Evolutionary conservation across 306 rosid genomes (phyloP), one percentile per base, ranked within the genome.

Genomic region (barrel medic (Medicago truncatula)): DNA sequence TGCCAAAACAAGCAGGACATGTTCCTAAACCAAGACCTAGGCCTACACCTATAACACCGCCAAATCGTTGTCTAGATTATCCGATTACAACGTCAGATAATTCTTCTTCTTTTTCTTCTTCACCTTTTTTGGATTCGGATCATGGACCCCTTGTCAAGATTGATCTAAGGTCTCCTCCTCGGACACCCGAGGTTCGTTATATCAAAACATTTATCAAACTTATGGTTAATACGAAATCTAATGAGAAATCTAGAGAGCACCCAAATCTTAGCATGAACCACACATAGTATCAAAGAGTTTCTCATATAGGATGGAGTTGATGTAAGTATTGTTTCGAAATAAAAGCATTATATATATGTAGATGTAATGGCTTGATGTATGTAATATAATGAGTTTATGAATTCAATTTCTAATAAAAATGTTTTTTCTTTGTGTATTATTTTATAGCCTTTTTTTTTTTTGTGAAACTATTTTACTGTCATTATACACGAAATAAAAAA

Each of bases 111-210:
- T 12, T 50, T 1, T 68, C 75, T 9, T 44, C 17, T 0, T 50
- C 8, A 6, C 16, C 75, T 0, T 8, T 28, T 17, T 17, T 75
- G 0, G 85, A 81, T 5, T 40, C 62, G 1, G 77, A 20, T 62
- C 18, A 11, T 18, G 76, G 64, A 3, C 75, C 77, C 6, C 70
- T 85, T 16, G 31, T 67, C 31, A 85, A 46, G 70, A 82, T 84
- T 17, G 88, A 87, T 25, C 86, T 89, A 1, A 36, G 52, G 11
- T 84, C 86, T 18, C 85, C 88, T 11, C 39, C 88, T 11, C 39
- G 12, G 52, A 8, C 64, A 69, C 7, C 11, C 0, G 80, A 86
- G 94, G 98, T 91, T 78, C 74, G 84, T 70, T 8, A 50, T 15
- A 7, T 46, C 3, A 52, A 73, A 66, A 18, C 14, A 7, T 21